Percentiles rank a stretch among this genome's conserved stretches.
These are phyloP conservation scores for Ophiocordyceps polyrhachis-furcata DNA, from an alignment of 2,329 filamentous ascomycete genomes.

Conservation along the genomic window DNA sequence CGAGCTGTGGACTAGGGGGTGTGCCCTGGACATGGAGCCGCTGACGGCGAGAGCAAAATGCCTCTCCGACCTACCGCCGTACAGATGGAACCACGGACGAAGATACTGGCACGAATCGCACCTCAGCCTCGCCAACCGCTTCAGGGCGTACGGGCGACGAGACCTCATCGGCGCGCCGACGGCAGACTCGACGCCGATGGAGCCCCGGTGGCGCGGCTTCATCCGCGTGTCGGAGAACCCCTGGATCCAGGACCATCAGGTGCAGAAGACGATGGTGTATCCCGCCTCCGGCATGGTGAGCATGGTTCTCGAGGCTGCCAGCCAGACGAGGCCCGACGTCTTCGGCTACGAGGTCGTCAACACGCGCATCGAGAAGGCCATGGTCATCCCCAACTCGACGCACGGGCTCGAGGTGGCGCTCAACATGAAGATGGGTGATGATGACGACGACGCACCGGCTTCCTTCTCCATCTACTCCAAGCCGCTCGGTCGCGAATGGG, in stretches of 20 bases:
- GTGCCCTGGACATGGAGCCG: slow-evolving; percentile 12
- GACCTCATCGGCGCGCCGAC: slow-evolving; percentile 31
- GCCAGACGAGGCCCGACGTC: slow-evolving; percentile 17
- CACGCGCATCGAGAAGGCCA: slow-evolving; percentile 28
- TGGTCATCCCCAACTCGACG: slow-evolving; percentile 26
- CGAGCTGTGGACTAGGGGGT: slow-evolving; percentile 18
- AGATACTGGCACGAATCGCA: slow-evolving; percentile 35
- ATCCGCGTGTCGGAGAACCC: slow-evolving; percentile 28
- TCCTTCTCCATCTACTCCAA: slow-evolving; percentile 29
- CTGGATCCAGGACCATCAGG: slow-evolving; percentile 32
- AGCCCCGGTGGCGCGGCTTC: slow-evolving; percentile 30
- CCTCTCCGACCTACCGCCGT: slow-evolving; percentile 28
- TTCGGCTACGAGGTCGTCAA: slow-evolving; percentile 23
- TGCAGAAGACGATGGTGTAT: slow-evolving; percentile 30
- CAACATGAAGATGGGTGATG: slow-evolving; percentile 21
- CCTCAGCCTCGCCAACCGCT: slow-evolving; percentile 22
- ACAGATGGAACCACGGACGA: slow-evolving; percentile 34
- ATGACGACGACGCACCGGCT: slow-evolving; percentile 1
- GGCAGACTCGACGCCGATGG: slow-evolving; percentile 22
- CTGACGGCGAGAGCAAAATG: slow-evolving; percentile 13
- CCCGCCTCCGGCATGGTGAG: slow-evolving; percentile 30
- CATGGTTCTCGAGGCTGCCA: slow-evolving; percentile 29
- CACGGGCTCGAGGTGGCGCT: slow-evolving; percentile 32
- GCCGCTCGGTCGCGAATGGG: slow-evolving; percentile 19
- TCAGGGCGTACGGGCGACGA: slow-evolving; percentile 24